Conservation (phyloP, 768 basidiomycete genomes). For the Aureoboletus auriporus region DNA sequence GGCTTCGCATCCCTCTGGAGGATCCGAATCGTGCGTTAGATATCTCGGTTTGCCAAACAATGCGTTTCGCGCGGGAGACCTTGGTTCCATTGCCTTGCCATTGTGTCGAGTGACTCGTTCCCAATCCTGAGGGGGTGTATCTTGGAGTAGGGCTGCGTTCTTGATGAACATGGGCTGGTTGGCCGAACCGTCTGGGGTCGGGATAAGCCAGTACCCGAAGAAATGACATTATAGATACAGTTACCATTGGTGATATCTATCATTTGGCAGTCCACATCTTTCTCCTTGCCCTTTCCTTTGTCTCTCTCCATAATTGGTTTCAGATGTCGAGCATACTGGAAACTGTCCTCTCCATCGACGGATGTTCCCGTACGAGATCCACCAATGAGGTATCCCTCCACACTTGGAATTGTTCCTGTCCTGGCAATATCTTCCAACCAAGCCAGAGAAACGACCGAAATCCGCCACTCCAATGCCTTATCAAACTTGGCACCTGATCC, state of each 20-base stretch:
- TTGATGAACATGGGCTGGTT: constrained; percentile 17
- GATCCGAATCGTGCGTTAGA: constrained; percentile 24
- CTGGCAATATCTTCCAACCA: constrained; percentile 66
- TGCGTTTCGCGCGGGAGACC: not conserved
- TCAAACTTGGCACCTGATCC: constrained; percentile 69
- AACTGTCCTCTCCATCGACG: constrained; percentile 28
- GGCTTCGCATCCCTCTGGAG: constrained; percentile 8
- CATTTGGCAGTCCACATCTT: constrained; percentile 26
- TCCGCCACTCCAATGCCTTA: constrained; percentile 75
- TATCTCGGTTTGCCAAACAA: constrained; percentile 35
- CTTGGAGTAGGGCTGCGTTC: constrained; percentile 20
- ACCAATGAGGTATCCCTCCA: constrained; percentile 32
- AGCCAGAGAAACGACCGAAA: constrained; percentile 62
- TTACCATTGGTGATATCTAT: constrained; percentile 38
- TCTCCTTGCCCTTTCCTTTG: constrained; percentile 34
- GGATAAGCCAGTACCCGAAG: not conserved
- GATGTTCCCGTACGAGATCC: constrained; percentile 36
- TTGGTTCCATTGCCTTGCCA: not conserved
- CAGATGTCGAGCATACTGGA: not conserved
- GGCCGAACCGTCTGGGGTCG: constrained; percentile 3
- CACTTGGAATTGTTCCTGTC: constrained; percentile 44
- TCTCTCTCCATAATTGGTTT: constrained; percentile 5
- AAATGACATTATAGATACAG: not conserved
- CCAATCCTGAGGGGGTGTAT: constrained; percentile 1
- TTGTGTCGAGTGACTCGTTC: not conserved